Percentiles rank a stretch among this genome's conserved stretches.
phyloP scores from a whole-genome alignment of 192 early-diverging fungal species.

The Coemansia sp. region DNA sequence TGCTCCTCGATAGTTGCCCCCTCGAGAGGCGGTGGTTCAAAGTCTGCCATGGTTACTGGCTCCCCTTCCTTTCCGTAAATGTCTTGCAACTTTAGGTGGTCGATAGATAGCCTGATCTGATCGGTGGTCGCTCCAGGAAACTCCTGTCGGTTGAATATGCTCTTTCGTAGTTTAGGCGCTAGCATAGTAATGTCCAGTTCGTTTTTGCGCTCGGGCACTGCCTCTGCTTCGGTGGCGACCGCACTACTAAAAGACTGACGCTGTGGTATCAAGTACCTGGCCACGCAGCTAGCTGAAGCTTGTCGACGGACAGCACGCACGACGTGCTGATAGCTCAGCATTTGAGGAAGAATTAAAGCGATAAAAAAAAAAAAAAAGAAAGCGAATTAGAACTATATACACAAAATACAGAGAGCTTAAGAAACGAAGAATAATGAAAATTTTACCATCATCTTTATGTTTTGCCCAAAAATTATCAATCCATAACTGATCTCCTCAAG shows the following conservation, averaged over 20 bases:
- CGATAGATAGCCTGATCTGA: conserved; percentile 40
- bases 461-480: too few relatives aligned
- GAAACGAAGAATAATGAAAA: background rate
- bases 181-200: conserved; percentile 56
- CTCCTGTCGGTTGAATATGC: conserved; percentile 32
- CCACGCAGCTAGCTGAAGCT: background rate
- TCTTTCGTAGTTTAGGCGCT: conserved; percentile 36
- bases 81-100: conserved; percentile 48
- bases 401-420: background rate
- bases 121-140: conserved; percentile 24
- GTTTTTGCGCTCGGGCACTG: conserved; percentile 37
- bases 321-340: background rate
- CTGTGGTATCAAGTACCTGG: background rate
- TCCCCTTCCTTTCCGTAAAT: conserved; percentile 48
- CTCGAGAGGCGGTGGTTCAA: conserved; percentile 59
- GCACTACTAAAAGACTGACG: background rate
- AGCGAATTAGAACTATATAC: background rate
- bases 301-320: background rate
- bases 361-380: background rate
- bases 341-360: background rate
- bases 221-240: background rate
- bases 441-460: background rate
- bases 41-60: conserved; percentile 46
- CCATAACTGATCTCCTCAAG: background rate
- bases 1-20: conserved; percentile 70